These are phyloP conservation scores for Lactifluus piperatus DNA, from an alignment of 768 basidiomycete species.

Conservation along the genomic window DNA sequence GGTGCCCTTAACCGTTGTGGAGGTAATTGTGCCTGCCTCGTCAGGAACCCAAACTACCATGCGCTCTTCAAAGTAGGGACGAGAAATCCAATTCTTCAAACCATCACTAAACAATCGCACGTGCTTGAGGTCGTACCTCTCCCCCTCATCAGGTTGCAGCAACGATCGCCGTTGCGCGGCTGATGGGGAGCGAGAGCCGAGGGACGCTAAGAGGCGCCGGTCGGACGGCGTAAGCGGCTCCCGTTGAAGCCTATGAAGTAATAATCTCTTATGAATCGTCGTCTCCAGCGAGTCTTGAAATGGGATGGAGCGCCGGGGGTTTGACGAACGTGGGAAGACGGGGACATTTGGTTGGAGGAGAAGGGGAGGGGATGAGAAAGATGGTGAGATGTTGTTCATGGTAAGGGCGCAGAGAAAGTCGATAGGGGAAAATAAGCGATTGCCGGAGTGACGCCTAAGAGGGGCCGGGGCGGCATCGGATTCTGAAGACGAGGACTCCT, in stretches of 20 bases:
- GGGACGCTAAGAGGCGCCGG: constrained; percentile 34
- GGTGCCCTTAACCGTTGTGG: constrained; percentile 15
- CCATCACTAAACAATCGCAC: constrained; percentile 24
- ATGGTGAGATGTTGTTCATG: constrained; percentile 36
- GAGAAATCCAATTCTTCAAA: constrained; percentile 13
- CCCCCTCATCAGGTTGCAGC: constrained; percentile 25
- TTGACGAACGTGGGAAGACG: constrained; percentile 46
- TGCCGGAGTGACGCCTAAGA: not conserved
- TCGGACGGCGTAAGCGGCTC: constrained; percentile 32
- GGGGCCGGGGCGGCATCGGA: constrained; percentile 22
- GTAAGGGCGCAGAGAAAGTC: constrained; percentile 34
- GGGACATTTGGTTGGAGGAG: constrained; percentile 27
- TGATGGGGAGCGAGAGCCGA: constrained; percentile 30
- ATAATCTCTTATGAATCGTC: constrained; percentile 38
- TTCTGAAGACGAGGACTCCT: constrained; percentile 14
- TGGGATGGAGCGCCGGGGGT: constrained; percentile 31
- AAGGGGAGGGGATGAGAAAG: constrained; percentile 39
- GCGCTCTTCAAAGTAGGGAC: constrained; percentile 19
- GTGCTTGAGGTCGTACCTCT: constrained; percentile 25
- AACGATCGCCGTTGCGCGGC: constrained; percentile 22
- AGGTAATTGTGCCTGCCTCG: constrained; percentile 10
- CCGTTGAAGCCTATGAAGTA: constrained; percentile 38
- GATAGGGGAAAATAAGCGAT: constrained; percentile 27
- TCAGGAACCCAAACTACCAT: constrained; percentile 11
- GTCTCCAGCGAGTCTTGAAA: constrained; percentile 34